phyloP scores from a whole-genome alignment of 2,329 filamentous ascomycete genomes.

The Aspergillus texensis region DNA sequence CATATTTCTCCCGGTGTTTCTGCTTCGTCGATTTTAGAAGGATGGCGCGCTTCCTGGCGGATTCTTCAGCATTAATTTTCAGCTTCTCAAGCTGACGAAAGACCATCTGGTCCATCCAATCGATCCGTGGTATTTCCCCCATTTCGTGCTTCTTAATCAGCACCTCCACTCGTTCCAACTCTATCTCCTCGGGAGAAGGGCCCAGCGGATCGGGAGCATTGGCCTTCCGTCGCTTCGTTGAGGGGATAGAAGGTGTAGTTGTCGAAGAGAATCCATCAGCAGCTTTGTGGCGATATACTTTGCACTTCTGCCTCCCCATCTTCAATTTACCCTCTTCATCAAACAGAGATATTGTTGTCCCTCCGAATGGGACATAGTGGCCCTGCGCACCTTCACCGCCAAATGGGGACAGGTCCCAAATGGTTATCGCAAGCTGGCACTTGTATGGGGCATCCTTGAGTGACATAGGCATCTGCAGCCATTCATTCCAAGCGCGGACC shows the following conservation, averaged over 20 bases:
- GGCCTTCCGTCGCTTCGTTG: constrained; percentile 57
- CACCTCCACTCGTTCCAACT: constrained; percentile 85
- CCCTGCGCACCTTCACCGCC: constrained; percentile 69
- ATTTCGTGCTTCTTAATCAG: constrained; percentile 98
- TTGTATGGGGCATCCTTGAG: constrained; percentile 82
- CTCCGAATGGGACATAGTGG: constrained; percentile 88
- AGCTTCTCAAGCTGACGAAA: constrained; percentile 87
- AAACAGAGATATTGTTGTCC: constrained; percentile 89
- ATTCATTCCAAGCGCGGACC: constrained; percentile 82
- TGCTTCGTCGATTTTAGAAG: constrained; percentile 39
- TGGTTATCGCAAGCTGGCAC: constrained; percentile 83
- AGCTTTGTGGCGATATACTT: constrained; percentile 75
- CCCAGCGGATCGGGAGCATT: constrained; percentile 50
- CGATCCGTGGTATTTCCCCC: constrained; percentile 88
- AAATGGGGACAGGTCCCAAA: constrained; percentile 90
- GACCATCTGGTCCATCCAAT: constrained; percentile 94
- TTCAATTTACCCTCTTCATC: constrained; percentile 88
- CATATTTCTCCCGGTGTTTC: constrained; percentile 32
- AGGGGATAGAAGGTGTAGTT: constrained; percentile 71
- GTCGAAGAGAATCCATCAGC: constrained; percentile 84
- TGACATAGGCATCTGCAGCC: constrained; percentile 83
- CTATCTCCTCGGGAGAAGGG: constrained; percentile 71
- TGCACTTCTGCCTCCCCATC: constrained; percentile 90
- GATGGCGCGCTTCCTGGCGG: constrained; percentile 60
- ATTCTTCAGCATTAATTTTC: constrained; percentile 65